Conservation (phyloP, 2,329 filamentous ascomycete genomes). For the Aschersonia sp. region DNA sequence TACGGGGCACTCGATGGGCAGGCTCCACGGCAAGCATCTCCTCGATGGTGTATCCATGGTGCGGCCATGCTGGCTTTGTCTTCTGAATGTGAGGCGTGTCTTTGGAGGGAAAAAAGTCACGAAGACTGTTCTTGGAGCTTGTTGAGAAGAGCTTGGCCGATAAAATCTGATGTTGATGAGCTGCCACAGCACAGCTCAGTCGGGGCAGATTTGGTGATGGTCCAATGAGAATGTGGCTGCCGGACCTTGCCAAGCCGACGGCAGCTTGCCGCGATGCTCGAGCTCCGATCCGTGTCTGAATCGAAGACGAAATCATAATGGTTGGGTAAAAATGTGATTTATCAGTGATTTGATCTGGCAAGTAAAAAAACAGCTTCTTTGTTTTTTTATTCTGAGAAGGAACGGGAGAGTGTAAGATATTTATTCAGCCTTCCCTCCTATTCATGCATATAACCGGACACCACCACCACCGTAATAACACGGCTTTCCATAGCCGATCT, state of each 20-base stretch:
- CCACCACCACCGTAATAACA: background rate
- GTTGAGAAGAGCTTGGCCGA: slow-evolving; percentile 30
- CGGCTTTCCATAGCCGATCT: background rate
- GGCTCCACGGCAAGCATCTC: slow-evolving; percentile 64
- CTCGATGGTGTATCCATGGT: slow-evolving; percentile 59
- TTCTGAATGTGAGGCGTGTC: slow-evolving; percentile 46
- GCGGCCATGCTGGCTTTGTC: slow-evolving; percentile 53
- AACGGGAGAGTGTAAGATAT: too few species aligned
- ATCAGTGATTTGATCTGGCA: too few species aligned
- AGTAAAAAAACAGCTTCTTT: too few species aligned
- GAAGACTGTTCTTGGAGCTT: slow-evolving; percentile 28
- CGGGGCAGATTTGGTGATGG: background rate
- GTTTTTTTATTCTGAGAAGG: too few species aligned
- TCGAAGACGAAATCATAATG: background rate
- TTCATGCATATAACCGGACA: background rate
- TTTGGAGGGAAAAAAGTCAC: slow-evolving; percentile 48
- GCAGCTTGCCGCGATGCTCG: background rate
- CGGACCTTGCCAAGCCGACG: background rate
- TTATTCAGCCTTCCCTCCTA: background rate
- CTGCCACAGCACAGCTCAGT: background rate
- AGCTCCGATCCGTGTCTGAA: background rate
- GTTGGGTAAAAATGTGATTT: too few species aligned
- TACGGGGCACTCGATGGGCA: slow-evolving; percentile 61
- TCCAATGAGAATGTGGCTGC: background rate
- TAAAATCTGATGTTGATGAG: background rate